These are phyloP conservation scores for Noccaea caerulescens DNA, from an alignment of 345 rosid species.

Conservation along the genomic window DNA sequence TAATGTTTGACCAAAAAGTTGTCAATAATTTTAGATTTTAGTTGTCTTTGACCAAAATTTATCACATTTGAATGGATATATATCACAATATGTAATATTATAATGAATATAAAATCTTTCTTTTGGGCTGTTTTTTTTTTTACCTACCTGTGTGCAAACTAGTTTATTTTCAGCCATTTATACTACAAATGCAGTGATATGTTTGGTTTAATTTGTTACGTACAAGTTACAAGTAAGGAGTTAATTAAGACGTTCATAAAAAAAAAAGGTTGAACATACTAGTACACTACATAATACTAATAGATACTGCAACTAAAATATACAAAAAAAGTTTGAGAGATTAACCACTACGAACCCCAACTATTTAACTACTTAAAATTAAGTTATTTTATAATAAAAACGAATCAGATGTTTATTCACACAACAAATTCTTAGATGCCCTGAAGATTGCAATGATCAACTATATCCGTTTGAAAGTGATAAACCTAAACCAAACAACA, in stretches of 20 bases:
- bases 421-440: constrained; percentile 18
- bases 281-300: no score
- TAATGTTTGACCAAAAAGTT: constrained; percentile 42
- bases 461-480: constrained; percentile 24
- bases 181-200: not conserved
- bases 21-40: constrained; percentile 30
- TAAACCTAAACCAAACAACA: constrained; percentile 22
- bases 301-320: not conserved
- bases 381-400: not conserved
- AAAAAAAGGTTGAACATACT: no score
- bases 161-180: not conserved
- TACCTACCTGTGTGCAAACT: not conserved
- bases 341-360: not conserved
- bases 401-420: constrained; percentile 35
- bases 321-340: not conserved
- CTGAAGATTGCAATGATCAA: constrained; percentile 28
- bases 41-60: constrained; percentile 29
- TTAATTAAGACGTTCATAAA: no score
- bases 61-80: constrained; percentile 11
- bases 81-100: not conserved
- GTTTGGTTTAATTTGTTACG: no score
- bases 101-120: not conserved
- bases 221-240: no score
- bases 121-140: not conserved
- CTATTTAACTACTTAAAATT: no score